A percentile compares a stretch with the other conserved stretches of the same genome.
phyloP scores from a whole-genome alignment of 2,329 filamentous ascomycete genomes.

The Diaporthe capsici region DNA sequence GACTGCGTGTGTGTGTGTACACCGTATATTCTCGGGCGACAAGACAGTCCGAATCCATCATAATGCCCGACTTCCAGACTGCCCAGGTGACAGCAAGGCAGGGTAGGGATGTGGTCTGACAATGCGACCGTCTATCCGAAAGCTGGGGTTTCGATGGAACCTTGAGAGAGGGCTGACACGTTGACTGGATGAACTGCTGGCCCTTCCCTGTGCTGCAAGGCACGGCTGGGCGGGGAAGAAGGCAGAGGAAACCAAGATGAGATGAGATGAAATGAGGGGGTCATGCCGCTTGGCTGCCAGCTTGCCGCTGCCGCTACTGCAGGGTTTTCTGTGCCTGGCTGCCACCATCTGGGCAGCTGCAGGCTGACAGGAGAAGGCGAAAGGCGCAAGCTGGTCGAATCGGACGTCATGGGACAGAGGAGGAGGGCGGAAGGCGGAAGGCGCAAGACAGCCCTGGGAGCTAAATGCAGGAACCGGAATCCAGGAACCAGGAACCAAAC shows the following conservation, averaged over 20 bases:
- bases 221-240: neutral
- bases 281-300: slow-evolving; percentile 1
- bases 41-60: slow-evolving; percentile 18
- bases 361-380: slow-evolving; percentile 24
- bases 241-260: neutral
- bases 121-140: slow-evolving; percentile 23
- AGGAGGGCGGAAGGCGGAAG: neutral
- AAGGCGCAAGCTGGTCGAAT: slow-evolving; percentile 28
- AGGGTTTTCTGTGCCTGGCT: neutral
- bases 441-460: slow-evolving; percentile 7
- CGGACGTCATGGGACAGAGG: slow-evolving; percentile 13
- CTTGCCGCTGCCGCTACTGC: slow-evolving; percentile 9
- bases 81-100: neutral
- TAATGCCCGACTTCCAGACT: slow-evolving; percentile 11
- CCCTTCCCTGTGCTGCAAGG: slow-evolving; percentile 18
- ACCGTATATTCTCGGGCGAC: slow-evolving; percentile 14
- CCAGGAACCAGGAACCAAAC: slow-evolving; percentile 33
- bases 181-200: slow-evolving; percentile 18
- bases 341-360: neutral
- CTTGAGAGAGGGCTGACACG: neutral
- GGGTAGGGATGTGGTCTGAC: slow-evolving; percentile 14
- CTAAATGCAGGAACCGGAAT: slow-evolving; percentile 15
- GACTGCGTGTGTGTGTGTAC: neutral
- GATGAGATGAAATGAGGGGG: slow-evolving; percentile 11
- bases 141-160: slow-evolving; percentile 25